phyloP scores from a whole-genome alignment of 768 basidiomycete genomes.

The Kwoniella sp. region DNA sequence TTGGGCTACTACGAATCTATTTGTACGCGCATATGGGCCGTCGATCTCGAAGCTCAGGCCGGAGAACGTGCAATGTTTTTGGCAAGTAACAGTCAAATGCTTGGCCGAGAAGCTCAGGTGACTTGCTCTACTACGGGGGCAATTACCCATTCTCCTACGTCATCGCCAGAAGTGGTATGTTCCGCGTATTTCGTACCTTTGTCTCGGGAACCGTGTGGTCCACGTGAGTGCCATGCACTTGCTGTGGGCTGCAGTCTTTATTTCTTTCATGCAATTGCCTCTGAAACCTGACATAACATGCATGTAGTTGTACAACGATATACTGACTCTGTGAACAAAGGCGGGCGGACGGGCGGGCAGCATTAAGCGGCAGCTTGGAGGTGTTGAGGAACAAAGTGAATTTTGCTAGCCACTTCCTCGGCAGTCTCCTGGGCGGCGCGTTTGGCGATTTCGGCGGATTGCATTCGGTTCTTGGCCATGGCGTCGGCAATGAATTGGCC shows the following conservation, averaged over 20 bases:
- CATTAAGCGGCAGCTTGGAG: constrained; percentile 10
- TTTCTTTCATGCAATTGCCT: no score
- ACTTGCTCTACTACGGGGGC: background rate
- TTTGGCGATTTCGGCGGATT: constrained; percentile 34
- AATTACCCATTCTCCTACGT: background rate
- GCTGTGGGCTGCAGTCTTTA: no score
- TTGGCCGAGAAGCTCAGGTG: background rate
- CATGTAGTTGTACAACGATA: no score
- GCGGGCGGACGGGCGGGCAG: no score
- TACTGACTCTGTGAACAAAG: no score
- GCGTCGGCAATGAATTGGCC: constrained; percentile 49
- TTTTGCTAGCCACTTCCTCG: constrained; percentile 17
- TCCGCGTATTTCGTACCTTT: background rate
- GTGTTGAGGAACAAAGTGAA: constrained; percentile 34
- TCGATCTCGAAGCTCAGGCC: background rate
- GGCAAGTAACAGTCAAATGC: no score
- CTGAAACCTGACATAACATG: no score
- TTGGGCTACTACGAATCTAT: background rate
- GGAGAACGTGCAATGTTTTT: constrained; percentile 5
- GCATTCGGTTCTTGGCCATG: constrained; percentile 37
- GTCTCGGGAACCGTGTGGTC: background rate
- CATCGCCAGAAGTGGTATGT: background rate
- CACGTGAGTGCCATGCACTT: background rate
- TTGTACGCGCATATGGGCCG: background rate
- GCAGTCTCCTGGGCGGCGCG: constrained; percentile 19